These are phyloP conservation scores for Amanita exitialis DNA, from an alignment of 768 basidiomycete species.

Conservation along the genomic window DNA sequence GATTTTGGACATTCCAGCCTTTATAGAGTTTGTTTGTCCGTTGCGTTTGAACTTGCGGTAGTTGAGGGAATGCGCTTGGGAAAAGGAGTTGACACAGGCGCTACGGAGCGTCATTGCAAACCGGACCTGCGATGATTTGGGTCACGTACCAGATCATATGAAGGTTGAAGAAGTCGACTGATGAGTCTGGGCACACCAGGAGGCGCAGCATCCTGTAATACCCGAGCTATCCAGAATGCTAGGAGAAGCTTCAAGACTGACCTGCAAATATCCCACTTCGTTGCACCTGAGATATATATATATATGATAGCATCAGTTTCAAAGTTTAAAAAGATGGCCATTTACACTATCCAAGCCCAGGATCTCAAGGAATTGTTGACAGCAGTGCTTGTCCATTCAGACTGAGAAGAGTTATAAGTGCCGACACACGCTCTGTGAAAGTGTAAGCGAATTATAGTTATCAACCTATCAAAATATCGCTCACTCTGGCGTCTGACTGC, in stretches of 20 bases:
- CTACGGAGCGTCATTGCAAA: slow-evolving; percentile 19
- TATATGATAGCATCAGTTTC: neutral
- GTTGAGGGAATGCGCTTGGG: slow-evolving; percentile 41
- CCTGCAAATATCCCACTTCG: slow-evolving; percentile 54
- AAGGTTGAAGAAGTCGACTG: slow-evolving; percentile 41
- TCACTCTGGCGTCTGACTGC: slow-evolving; percentile 33
- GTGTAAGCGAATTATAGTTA: neutral
- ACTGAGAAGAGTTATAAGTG: slow-evolving; percentile 26
- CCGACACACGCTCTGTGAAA: slow-evolving; percentile 28
- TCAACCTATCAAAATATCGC: slow-evolving; percentile 12
- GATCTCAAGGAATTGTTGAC: slow-evolving; percentile 50
- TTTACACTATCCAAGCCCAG: slow-evolving; percentile 63
- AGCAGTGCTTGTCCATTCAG: slow-evolving; percentile 42
- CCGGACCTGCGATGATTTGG: neutral
- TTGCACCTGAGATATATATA: slow-evolving; percentile 38
- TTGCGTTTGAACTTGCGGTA: slow-evolving; percentile 31
- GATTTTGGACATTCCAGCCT: slow-evolving; percentile 52
- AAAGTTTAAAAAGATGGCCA: neutral
- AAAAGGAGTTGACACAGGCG: slow-evolving; percentile 64
- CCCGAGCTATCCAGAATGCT: neutral
- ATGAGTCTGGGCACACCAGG: slow-evolving; percentile 31
- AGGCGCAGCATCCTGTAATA: slow-evolving; percentile 31
- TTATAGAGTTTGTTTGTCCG: slow-evolving; percentile 39
- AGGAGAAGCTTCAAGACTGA: slow-evolving; percentile 8
- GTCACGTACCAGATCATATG: slow-evolving; percentile 40